Evolutionary conservation across 176 grass and related monocot species (phyloP), one percentile per base, ranked within the genome.

Genomic region (Thinopyrum elongatum): DNA sequence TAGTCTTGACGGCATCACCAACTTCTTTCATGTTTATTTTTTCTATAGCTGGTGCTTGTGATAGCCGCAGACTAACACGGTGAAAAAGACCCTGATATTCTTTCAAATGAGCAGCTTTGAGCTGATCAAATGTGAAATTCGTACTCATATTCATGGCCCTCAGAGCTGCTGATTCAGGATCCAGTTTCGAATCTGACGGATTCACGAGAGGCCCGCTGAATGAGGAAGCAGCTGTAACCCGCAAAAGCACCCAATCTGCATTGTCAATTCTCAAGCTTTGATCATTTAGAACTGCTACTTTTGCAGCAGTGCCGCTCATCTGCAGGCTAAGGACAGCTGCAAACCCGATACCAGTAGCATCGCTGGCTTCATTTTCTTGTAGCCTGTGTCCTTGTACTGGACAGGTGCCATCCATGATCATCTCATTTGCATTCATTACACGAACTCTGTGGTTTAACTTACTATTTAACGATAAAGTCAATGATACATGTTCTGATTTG

Each of bases 31-130:
- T 10, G 7, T 17, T 34, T 29, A 2, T 19, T 31, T 71, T 88
- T 26, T 78, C 59, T 73, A 22, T 15, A 11, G 11, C 41, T 34
- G 74, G 62, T 31, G 7, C 76, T 78, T 87, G 81, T 82, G 90
- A 92, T 49, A 97, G 30, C 64, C 87, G 66, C 63, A 97, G 63
- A 31, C 77, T 84, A 35, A 97, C 88, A 49, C 86, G 92, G 63
- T 91, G 81, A 81, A 97, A 97, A 53, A 94, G 91, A 49, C 63
- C 62, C 78, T 97, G 89, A 27, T 94, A 97, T 84, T 97, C 92
- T 82, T 93, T 68, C 84, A 93, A 81, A 91, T 97, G 95, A 87
- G 90, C 80, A 65, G 90, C 66, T 82, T 66, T 83, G 47, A 94
- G 85, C 65, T 97, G 88, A 71, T 83, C 10, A 79, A 84, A 88